These are phyloP conservation scores for Nicotiana sylvestris DNA, from an alignment of 257 asterid species.

Conservation along the genomic window DNA sequence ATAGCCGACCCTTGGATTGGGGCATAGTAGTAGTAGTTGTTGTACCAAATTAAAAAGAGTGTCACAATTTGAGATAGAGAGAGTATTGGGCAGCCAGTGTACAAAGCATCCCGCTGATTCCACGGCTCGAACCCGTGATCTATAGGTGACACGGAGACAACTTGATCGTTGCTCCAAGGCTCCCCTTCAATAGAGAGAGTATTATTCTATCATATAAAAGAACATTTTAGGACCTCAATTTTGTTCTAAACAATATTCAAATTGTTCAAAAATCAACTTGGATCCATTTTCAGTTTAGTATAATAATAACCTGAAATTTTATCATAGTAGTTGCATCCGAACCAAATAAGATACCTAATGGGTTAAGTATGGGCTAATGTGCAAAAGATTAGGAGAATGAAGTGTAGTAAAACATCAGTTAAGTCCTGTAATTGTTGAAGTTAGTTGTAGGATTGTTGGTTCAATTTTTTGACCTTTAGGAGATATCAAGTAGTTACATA, in stretches of 20 bases:
- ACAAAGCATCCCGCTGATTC: too few species aligned
- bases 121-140: too few species aligned
- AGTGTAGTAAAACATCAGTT: not conserved
- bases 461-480: not conserved
- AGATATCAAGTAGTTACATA: not conserved
- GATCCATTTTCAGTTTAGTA: not conserved
- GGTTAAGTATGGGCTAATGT: not conserved
- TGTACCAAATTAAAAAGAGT: not conserved
- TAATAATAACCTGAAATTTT: not conserved
- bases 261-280: conserved; percentile 3
- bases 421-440: not conserved
- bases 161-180: too few species aligned
- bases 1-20: not conserved
- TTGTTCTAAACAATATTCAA: not conserved
- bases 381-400: not conserved
- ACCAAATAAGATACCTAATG: not conserved
- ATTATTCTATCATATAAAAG: not conserved
- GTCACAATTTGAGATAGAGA: not conserved
- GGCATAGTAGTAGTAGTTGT: not conserved
- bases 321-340: not conserved
- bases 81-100: not conserved
- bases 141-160: too few species aligned
- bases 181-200: not conserved
- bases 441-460: not conserved
- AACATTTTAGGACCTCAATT: not conserved